Base-by-base conservation (phyloP, 176 grass and related monocot genomes). In the Musa troglodytarum region DNA sequence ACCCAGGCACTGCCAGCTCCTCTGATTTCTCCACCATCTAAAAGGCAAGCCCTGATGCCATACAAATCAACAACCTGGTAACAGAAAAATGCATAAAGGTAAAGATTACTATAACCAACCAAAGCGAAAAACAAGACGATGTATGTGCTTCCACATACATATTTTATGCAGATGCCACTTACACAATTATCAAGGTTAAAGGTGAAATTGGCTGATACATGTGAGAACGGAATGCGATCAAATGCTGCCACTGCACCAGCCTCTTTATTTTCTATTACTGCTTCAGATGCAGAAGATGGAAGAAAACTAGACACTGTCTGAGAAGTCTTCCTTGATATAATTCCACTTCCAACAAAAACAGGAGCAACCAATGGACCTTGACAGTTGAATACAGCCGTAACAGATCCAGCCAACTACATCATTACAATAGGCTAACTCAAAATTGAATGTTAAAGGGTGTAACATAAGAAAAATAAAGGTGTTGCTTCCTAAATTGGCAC, bases 281-380 rank as follows among this genome's bases (percentile, higher is more conserved):
- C 86, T 91, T 98, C 95, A 78, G 95, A 87, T 34, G 95, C 95
- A 83, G 82, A 79, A 59, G 95, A 98, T 58, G 86, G 90, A 72
- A 84, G 95, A 88, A 98, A 89, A 71, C 77, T 80, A 76, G 88
- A 89, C 74, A 93, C 66, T 50, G 84, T 86, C 81, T 89, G 80
- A 65, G 88, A 91, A 77, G 50, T 65, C 82, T 98, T 98, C 78
- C 88, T 88, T 56, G 90, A 93, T 75, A 93, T 92, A 72, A 98
- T 98, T 77, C 95, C 95, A 85, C 95, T 98, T 84, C 95, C 95
- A 65, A 98, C 95, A 77, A 98, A 93, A 78, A 98, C 65, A 85
- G 95, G 95, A 78, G 86, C 95, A 83, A 91, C 95, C 62, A 98
- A 79, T 79, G 95, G 90, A 24, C 95, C 95, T 93, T 98, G 95